Base-by-base conservation (phyloP, 1,139 yeast species). In the Schwanniomyces etchellsii region DNA sequence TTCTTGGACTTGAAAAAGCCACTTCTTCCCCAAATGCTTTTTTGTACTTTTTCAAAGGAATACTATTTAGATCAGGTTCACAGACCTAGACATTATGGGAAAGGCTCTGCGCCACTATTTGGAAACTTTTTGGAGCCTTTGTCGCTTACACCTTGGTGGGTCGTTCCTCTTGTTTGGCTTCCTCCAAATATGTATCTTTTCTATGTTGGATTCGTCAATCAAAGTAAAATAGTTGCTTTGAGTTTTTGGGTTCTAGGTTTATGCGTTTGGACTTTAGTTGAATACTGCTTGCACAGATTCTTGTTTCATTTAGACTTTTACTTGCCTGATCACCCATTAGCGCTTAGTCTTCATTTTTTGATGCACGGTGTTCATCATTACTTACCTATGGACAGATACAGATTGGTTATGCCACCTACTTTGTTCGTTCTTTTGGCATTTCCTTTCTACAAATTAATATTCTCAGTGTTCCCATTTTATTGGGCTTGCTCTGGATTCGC, bases 361-460 rank as follows among this genome's bases (percentile, higher is more conserved):
- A 67, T 89, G 42, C 99, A 91, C 50, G 99, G 99, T 31, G 82
- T 89, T 34, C 99, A 91, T 55, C 99, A 91, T 57, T 91, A 86
- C 57, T 70, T 91, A 46, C 99, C 99, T 38, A 91, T 93, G 98
- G 99, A 91, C 61, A 75, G 76, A 36, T 69, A 78, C 57, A 77
- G 99, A 52, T 73, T 91, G 52, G 99, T 91, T 27, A 81, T 91
- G 81, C 99, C 99, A 4, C 99, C 99, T 28, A 68, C 96, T 0
- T 64, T 91, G 49, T 80, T 89, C 44, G 31, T 65, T 2, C 28
- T 63, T 3, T 61, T 67, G 49, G 69, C 68, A 3, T 63, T 50
- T 36, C 74, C 74, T 25, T 65, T 67, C 49, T 63, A 65, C 44
- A 53, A 39, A 28, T 45, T 67, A 36, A 61, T 67, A 10, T 67